Evolutionary conservation across 139 green algal genomes (phyloP), one percentile per base, ranked within the genome.

Genomic region (Tetradesmus obliquus): DNA sequence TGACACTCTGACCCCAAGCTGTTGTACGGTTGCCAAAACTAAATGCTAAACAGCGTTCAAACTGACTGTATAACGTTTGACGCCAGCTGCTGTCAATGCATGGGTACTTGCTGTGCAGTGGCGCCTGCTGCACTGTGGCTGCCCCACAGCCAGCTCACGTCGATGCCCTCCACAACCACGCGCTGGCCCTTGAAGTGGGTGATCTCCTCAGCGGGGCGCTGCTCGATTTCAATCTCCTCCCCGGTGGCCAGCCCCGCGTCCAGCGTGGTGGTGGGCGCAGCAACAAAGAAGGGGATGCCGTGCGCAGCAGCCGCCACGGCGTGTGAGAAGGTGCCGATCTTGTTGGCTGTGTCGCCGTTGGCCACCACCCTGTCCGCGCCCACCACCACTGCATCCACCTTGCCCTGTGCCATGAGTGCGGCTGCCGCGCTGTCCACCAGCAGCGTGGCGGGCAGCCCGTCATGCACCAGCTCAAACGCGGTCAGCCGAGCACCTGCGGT

Each of bases 331-430:
- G 90, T 92, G 62, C 89, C 98, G 69, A 99, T 99, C 95, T 99
- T 98, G 94, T 98, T 98, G 84, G 97, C 97, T 4, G 96, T 98
- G 96, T 99, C 97, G 12, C 97, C 97, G 87, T 99, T 99, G 57
- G 97, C 97, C 6, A 95, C 95, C 32, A 96, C 95, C 6, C 93
- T 91, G 94, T 99, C 98, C 1, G 98, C 98, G 5, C 98, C 98
- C 55, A 99, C 97, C 55, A 99, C 97, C 22, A 99, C 94, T 2
- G 98, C 98, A 87, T 99, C 96, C 72, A 99, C 95, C 76, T 96
- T 84, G 55, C 97, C 95, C 7, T 88, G 62, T 0, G 92, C 93
- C 97, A 99, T 97, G 5, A 99, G 95, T 0, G 96, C 94, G 0
- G 97, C 97, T 3, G 97, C 98, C 0, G 98, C 97, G 9, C 95